Evolutionary conservation across 306 rosid species (phyloP).

Genomic region (Fagus sylvatica): DNA sequence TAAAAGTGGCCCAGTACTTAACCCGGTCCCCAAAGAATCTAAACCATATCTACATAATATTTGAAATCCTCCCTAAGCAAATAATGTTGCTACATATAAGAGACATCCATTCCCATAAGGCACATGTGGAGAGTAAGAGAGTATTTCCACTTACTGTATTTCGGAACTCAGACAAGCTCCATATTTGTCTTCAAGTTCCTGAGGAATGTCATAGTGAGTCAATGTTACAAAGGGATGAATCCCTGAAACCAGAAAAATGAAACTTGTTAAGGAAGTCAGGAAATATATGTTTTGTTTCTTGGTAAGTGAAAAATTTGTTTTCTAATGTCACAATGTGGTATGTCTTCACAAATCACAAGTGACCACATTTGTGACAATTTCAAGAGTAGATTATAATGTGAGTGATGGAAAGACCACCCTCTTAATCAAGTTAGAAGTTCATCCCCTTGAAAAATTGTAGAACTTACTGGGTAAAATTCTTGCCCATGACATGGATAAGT

Average conservation of each 20-base stretch:
- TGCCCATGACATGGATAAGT: slow-evolving; percentile 82
- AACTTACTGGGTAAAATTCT: slow-evolving; percentile 63
- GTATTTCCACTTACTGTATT: slow-evolving; percentile 70
- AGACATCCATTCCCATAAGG: background rate
- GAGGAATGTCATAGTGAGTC: slow-evolving; percentile 71
- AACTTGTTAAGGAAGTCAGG: background rate
- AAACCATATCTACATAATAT: slow-evolving; percentile 66
- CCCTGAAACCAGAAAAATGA: slow-evolving; percentile 44
- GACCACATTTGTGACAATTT: background rate
- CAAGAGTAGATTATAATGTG: background rate
- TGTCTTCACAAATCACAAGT: background rate
- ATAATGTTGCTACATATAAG: background rate
- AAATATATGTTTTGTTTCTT: background rate
- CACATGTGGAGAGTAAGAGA: background rate
- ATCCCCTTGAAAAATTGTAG: background rate
- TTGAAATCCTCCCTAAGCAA: slow-evolving; percentile 61
- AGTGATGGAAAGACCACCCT: background rate
- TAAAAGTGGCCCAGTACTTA: slow-evolving; percentile 66
- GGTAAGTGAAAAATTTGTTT: too few species aligned
- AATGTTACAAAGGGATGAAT: slow-evolving; percentile 66
- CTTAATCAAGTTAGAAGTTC: background rate
- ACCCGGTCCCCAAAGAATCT: slow-evolving; percentile 66
- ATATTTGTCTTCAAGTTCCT: slow-evolving; percentile 69
- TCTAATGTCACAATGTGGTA: background rate
- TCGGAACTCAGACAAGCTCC: slow-evolving; percentile 61